A percentile compares a stretch with the other conserved stretches of the same genome.
Conservation (phyloP, 2,329 filamentous ascomycete species). For the Venturia nashicola region DNA sequence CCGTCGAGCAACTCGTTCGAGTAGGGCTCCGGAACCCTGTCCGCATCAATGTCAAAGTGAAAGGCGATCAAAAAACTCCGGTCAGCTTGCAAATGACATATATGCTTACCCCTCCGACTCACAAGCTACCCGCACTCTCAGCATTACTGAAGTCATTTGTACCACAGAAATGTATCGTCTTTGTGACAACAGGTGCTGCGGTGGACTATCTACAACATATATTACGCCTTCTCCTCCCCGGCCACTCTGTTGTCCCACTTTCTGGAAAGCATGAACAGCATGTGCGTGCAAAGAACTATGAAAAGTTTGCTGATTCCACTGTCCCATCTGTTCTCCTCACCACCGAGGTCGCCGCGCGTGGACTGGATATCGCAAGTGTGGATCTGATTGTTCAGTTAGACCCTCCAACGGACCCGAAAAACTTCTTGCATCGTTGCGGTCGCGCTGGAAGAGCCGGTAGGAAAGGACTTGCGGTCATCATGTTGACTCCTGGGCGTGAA, state of each 20-base stretch:
- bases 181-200: constrained; percentile 83
- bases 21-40: constrained; percentile 90
- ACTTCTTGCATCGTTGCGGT: constrained; percentile 55
- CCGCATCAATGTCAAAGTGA: constrained; percentile 88
- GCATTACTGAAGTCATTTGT: constrained; percentile 57
- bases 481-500: constrained; percentile 73
- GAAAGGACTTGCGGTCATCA: constrained; percentile 70
- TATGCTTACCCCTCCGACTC: constrained; percentile 57
- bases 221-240: constrained; percentile 59
- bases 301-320: constrained; percentile 61
- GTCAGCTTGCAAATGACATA: constrained; percentile 91
- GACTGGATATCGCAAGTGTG: constrained; percentile 82
- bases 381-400: constrained; percentile 87
- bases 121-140: constrained; percentile 66
- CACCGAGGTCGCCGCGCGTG: constrained; percentile 82
- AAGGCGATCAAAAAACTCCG: constrained; percentile 71
- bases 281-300: constrained; percentile 79
- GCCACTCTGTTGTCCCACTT: constrained; percentile 62
- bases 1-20: constrained; percentile 82
- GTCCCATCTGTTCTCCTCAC: constrained; percentile 74
- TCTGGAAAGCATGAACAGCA: constrained; percentile 88
- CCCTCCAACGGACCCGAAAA: constrained; percentile 76
- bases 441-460: constrained; percentile 51
- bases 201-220: constrained; percentile 89
- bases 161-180: constrained; percentile 83